Evolutionary conservation across 805 yeast genomes (phyloP).

Genomic region (Yamadazyma paraphyllophila): DNA sequence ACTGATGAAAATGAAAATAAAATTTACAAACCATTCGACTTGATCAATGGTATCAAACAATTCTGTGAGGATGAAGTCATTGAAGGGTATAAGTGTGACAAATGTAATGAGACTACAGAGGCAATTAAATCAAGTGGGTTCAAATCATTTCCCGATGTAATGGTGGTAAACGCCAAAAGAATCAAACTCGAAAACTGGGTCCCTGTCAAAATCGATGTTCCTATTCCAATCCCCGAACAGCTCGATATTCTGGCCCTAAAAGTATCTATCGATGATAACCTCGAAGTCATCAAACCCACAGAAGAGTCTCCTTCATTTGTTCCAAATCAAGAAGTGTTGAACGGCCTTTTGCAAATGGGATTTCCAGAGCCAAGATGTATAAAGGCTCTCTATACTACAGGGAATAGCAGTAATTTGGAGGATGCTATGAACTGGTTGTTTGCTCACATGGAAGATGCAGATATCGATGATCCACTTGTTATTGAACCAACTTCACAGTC

Average conservation of each 20-base stretch:
- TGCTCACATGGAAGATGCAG: conserved; percentile 82
- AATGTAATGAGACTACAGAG: conserved; percentile 43
- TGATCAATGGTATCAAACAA: conserved; percentile 48
- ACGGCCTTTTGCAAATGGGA: conserved; percentile 77
- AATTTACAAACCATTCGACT: conserved; percentile 46
- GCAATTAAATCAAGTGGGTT: conserved; percentile 46
- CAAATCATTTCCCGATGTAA: conserved; percentile 63
- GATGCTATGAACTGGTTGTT: conserved; percentile 89
- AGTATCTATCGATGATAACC: conserved; percentile 32
- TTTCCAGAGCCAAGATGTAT: conserved; percentile 65
- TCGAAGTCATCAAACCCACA: conserved; percentile 14
- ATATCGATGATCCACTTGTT: conserved; percentile 58
- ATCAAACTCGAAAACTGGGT: conserved; percentile 87
- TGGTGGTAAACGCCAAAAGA: conserved; percentile 74
- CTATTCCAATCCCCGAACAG: conserved; percentile 50
- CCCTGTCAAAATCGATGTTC: conserved; percentile 78
- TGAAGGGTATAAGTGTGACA: conserved; percentile 60
- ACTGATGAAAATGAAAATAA: conserved; percentile 44
- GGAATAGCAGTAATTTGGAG: conserved; percentile 56
- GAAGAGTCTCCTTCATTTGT: conserved; percentile 28
- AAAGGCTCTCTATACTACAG: conserved; percentile 71
- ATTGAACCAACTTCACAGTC: conserved; percentile 22
- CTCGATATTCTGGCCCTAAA: conserved; percentile 45
- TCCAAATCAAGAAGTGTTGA: conserved; percentile 56
- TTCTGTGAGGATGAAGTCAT: conserved; percentile 51